Conservation (phyloP, 2,329 filamentous ascomycete genomes). For the Hypoxylon sp. region DNA sequence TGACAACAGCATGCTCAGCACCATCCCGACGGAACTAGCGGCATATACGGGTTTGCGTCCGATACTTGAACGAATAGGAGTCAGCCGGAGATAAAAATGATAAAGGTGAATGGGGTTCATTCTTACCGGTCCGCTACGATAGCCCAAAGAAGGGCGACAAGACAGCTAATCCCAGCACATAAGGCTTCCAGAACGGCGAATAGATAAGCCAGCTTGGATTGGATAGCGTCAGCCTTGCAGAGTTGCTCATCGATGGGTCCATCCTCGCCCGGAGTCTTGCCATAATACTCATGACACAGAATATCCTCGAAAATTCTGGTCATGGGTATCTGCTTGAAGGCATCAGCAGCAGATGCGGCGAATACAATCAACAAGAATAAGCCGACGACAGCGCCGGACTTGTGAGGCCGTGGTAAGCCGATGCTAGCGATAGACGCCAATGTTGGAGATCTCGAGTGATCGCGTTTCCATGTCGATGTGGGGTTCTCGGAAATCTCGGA, state of each 20-base stretch:
- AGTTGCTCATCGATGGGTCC: constrained; percentile 56
- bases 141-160: constrained; percentile 58
- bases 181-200: constrained; percentile 54
- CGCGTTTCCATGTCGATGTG: constrained; percentile 29
- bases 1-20: constrained; percentile 50
- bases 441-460: constrained; percentile 31
- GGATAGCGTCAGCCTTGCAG: constrained; percentile 58
- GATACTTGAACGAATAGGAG: constrained; percentile 45
- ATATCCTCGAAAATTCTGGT: constrained; percentile 59
- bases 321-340: constrained; percentile 54
- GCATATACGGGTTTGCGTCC: constrained; percentile 57
- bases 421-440: constrained; percentile 28
- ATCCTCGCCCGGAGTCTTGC: constrained; percentile 41
- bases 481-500: constrained; percentile 7
- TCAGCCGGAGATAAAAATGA: background rate
- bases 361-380: constrained; percentile 55
- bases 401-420: constrained; percentile 24
- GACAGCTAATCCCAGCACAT: constrained; percentile 53
- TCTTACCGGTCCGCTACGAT: constrained; percentile 57
- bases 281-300: constrained; percentile 58
- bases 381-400: constrained; percentile 42
- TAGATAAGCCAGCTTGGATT: constrained; percentile 56
- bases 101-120: background rate
- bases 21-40: constrained; percentile 53
- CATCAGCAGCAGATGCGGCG: constrained; percentile 50